Base-by-base conservation (phyloP, 148 eudicot genomes). In the Mesembryanthemum crystallinum region DNA sequence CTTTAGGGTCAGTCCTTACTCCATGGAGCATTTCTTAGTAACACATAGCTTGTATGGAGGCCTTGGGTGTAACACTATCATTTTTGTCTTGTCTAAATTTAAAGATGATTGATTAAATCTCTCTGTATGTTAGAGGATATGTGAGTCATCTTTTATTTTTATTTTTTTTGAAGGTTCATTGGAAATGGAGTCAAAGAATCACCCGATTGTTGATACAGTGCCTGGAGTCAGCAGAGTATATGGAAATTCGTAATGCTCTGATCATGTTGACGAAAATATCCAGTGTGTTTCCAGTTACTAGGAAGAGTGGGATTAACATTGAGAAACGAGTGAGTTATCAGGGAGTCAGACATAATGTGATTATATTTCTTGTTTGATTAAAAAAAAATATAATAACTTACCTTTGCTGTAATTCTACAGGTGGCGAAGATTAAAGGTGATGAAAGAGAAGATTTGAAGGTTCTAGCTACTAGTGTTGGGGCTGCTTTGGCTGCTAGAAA, bases 171-270 rank as follows among this genome's bases (percentile, higher is more conserved):
- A 77, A 93, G 98, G 96, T 93, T 71, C 99, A 95, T 79, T 95
- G 99, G 99, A 95, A 95, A 80, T 92, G 99, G 99, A 95, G 98
- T 78, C 94, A 89, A 73, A 88, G 98, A 82, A 92, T 95, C 83
- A 95, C 99, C 11, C 87, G 90, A 81, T 49, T 92, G 79, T 83
- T 95, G 76, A 95, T 95, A 78, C 99, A 95, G 68, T 95, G 98
- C 82, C 80, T 95, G 89, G 99, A 95, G 83, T 92, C 98, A 18
- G 63, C 86, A 25, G 99, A 95, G 83, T 92, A 92, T 80, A 92
- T 95, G 99, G 99, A 95, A 81, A 95, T 95, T 65, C 89, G 99
- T 60, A 95, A 95, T 80, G 91, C 96, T 55, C 89, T 95, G 52
- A 95, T 95, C 58, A 61, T 95, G 85, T 78, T 92, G 80, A 92